Evolutionary conservation across 1,139 yeast genomes (phyloP).

Genomic region (Kodamaea derodonti): DNA sequence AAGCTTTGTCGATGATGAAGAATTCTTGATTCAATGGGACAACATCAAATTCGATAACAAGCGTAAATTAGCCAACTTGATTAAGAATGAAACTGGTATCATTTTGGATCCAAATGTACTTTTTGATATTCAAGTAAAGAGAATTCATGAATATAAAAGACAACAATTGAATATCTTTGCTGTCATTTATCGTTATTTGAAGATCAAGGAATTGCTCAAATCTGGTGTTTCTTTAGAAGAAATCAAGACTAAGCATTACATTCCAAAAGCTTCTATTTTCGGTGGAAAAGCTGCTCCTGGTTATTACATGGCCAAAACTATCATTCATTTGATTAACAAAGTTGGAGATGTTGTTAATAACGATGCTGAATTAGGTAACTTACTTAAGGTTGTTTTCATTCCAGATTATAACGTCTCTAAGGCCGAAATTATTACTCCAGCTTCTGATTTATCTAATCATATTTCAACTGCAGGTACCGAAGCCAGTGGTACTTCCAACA

Average conservation of each 20-base stretch:
- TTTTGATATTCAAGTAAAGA: conserved; percentile 90
- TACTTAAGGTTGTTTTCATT: conserved; percentile 80
- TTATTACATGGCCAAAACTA: conserved; percentile 89
- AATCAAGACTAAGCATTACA: conserved; percentile 54
- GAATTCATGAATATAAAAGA: conserved; percentile 94
- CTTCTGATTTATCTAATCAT: conserved; percentile 87
- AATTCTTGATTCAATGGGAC: conserved; percentile 70
- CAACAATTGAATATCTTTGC: conserved; percentile 92
- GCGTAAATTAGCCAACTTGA: conserved; percentile 61
- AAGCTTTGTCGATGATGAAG: conserved; percentile 60
- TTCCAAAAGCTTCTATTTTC: conserved; percentile 75
- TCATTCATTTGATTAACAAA: conserved; percentile 78
- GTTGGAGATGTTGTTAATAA: conserved; percentile 79
- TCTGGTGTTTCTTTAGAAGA: conserved; percentile 48
- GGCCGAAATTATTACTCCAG: conserved; percentile 89
- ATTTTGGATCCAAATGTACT: conserved; percentile 71
- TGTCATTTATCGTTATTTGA: conserved; percentile 76
- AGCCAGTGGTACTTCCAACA: conserved; percentile 93
- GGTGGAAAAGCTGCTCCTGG: conserved; percentile 99
- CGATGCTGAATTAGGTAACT: conserved; percentile 69
- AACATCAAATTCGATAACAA: conserved; percentile 70
- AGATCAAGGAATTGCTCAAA: conserved; percentile 63
- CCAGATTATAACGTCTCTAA: conserved; percentile 93
- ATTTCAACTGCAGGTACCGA: conserved; percentile 98
- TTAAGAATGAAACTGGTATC: conserved; percentile 63